Base-by-base conservation (phyloP, 352 stramenopile genomes). In the Blastocystis sp. region DNA sequence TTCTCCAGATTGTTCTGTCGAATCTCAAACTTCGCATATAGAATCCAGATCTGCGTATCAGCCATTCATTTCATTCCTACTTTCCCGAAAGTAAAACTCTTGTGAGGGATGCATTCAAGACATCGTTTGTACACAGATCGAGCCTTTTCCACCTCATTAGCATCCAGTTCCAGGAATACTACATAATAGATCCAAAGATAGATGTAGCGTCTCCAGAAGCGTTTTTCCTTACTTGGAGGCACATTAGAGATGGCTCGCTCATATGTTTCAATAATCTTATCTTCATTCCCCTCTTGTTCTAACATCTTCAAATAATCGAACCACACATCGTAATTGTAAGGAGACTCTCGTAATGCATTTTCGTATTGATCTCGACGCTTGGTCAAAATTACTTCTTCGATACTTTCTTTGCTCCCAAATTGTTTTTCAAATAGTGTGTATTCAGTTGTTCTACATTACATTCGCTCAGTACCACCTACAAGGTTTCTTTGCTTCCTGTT, bases 181-280 rank as follows among this genome's bases (percentile, higher is more conserved):
- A 97, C 96, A 90, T 98, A 99, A 90, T 98, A 98, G 90, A 99
- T 98, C 97, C 97, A 99, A 27, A 99, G 91, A 90, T 98, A 99
- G 82, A 99, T 98, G 91, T 99, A 99, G 22, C 97, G 91, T 70
- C 94, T 95, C 97, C 97, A 99, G 92, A 97, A 97, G 64, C 95
- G 93, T 91, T 99, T 99, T 54, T 98, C 94, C 5, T 92, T 87
- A n/a, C 95, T 92, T 3, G 96, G 96, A 17, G 97, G 96, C 19
- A 98, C 60, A 75, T 98, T 96, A 15, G 94, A 92, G 60, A 98
- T 95, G 15, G 96, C 96, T 35, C 95, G 94, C 91, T 98, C 96
- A 90, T 98, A 99, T 5, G 98, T 95, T 69, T 98, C 96, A 59
- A 96, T 93, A 5, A 98, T 94, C 7, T 93, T 89, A 0, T 78